A percentile compares a stretch with the other conserved stretches of the same genome.
Conservation (phyloP, 2,329 filamentous ascomycete genomes). For the Ophiocordyceps camponoti-floridani region DNA sequence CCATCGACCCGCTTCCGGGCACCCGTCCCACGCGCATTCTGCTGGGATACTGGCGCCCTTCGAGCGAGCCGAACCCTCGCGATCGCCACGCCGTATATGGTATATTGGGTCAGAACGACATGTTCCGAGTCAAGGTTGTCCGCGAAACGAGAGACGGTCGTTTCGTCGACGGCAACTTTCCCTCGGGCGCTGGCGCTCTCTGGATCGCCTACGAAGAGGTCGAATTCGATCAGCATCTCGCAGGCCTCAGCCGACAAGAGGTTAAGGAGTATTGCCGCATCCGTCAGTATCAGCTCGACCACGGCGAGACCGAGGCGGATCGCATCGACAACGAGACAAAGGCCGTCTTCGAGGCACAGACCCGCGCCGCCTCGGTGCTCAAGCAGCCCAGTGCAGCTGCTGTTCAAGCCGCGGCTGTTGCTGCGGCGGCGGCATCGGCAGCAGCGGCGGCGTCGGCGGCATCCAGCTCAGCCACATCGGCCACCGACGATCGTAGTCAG, state of each 20-base stretch:
- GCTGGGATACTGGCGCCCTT: conserved; percentile 41
- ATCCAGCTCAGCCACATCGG: not conserved
- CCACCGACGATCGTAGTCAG: not conserved
- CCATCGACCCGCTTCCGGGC: conserved; percentile 26
- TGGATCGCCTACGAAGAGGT: conserved; percentile 48
- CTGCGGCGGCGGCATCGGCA: not conserved
- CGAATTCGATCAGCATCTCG: conserved; percentile 36
- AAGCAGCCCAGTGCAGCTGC: conserved; percentile 5
- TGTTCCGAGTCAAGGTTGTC: conserved; percentile 45
- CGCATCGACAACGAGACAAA: conserved; percentile 29
- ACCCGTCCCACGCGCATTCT: conserved; percentile 39
- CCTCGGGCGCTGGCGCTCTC: conserved; percentile 37
- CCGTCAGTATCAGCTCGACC: conserved; percentile 38
- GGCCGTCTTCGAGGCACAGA: conserved; percentile 32
- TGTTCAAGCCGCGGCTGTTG: conserved; percentile 4
- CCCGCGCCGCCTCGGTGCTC: conserved; percentile 18
- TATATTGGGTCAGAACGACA: conserved; percentile 43
- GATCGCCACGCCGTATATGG: conserved; percentile 46
- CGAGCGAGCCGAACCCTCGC: conserved; percentile 22
- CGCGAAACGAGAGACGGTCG: conserved; percentile 42
- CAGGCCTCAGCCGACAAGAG: conserved; percentile 30
- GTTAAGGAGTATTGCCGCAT: conserved; percentile 47
- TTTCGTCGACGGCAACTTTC: conserved; percentile 40
- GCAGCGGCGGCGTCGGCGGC: not conserved
- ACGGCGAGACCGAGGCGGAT: conserved; percentile 29